Base-by-base conservation (phyloP, 2,329 filamentous ascomycete genomes). In the Talaromyces sp. region DNA sequence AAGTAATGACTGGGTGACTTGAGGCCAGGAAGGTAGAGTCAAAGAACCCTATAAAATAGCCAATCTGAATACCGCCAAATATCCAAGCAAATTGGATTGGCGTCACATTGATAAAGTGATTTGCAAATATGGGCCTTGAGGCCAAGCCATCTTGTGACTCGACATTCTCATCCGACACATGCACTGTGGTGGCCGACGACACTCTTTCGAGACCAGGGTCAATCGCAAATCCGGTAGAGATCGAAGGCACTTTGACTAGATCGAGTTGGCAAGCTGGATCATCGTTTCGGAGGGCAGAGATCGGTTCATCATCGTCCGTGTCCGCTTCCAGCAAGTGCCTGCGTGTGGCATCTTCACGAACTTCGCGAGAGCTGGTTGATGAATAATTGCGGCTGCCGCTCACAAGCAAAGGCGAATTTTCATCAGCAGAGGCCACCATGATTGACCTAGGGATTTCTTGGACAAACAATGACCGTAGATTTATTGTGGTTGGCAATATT, bases 21-120 rank as follows among this genome's bases (percentile, higher is more conserved):
- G 90, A 92, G 4, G 90, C 90, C 90, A 94, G 93, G 69, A 94
- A 85, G 3, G 90, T 94, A 11, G 86, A 85, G 79, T 94, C 91
- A 72, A 94, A 93, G 73, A 83, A 87, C 9, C 75, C 79, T 63
- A 82, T 75, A 67, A 89, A 85, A 71, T 86, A 85, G 4, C 82
- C 81, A n/a, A 83, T 73, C 67, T 89, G 77, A 56, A 90, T 81
- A 60, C 85, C 84, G 6, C 78, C 69, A 72, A 90, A 90, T 64
- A 90, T 85, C 67, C 86, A 73, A 83, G 86, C 87, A 78, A 91
- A 90, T 35, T 83, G 80, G 13, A 70, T 69, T 1, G 75, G 75
- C 0, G 75, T 76, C 13, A 79, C 73, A 60, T 78, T 73, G 47
- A 78, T 75, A 60, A 79, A 79, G 13, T 75, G 74, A 9, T 73